Conservation (phyloP, 2,329 filamentous ascomycete genomes). For the Leptographium radiaticola region DNA sequence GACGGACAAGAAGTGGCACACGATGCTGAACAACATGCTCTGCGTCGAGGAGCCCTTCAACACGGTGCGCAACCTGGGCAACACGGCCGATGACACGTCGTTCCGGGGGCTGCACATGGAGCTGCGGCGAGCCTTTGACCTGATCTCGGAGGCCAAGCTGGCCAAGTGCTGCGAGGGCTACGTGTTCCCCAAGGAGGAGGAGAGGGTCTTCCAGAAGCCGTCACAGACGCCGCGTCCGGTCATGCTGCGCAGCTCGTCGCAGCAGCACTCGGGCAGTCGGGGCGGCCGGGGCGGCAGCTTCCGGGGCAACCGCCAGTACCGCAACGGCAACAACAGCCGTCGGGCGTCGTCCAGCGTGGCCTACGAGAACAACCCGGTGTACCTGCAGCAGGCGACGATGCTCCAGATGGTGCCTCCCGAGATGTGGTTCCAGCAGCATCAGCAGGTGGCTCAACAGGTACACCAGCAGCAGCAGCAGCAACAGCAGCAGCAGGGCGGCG, state of each 20-base stretch:
- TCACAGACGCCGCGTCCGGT: constrained; percentile 39
- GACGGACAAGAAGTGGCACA: constrained; percentile 78
- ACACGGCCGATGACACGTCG: constrained; percentile 90
- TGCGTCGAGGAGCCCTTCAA: constrained; percentile 98
- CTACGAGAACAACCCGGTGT: constrained; percentile 36
- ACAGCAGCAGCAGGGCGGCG: constrained; percentile 31
- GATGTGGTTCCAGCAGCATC: constrained; percentile 36
- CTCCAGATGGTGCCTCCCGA: constrained; percentile 33
- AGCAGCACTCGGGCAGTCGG: constrained; percentile 34
- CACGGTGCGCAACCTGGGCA: constrained; percentile 74
- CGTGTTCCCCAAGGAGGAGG: constrained; percentile 75
- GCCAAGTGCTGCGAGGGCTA: constrained; percentile 78
- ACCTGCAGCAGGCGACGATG: constrained; percentile 23
- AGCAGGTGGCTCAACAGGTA: constrained; percentile 20
- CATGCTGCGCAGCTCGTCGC: constrained; percentile 47
- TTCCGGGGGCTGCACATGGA: constrained; percentile 87
- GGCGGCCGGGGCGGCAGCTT: constrained; percentile 35
- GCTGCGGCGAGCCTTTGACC: constrained; percentile 73
- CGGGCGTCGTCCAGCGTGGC: constrained; percentile 40
- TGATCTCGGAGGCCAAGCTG: constrained; percentile 66
- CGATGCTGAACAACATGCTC: constrained; percentile 65
- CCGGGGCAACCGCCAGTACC: constrained; percentile 33
- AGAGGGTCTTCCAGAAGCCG: constrained; percentile 46
- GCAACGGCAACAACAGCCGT: constrained; percentile 32
- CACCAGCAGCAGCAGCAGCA: constrained; percentile 31